Evolutionary conservation across 2,329 filamentous ascomycete species (phyloP), one percentile per base, ranked within the genome.

Genomic region (Penicillium hordei): DNA sequence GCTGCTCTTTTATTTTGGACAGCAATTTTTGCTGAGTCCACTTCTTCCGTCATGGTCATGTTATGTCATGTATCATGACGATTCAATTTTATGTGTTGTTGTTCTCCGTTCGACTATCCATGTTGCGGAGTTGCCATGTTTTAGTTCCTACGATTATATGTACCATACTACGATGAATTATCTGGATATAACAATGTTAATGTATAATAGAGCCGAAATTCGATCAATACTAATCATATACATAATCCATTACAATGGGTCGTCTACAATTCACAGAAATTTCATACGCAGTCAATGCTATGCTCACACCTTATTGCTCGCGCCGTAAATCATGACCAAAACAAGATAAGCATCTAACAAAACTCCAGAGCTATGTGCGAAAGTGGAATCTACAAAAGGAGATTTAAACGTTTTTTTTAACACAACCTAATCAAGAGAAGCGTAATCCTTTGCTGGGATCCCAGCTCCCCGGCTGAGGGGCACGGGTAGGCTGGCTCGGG

Each of bases 391-490:
- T 55, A 55, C 29, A 50, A 50, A 19, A 17, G 4, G 1, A 15
- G 21, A 8, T n/a, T 19, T 10, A 7, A 17, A 40, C 43, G 23
- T 1, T 9, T 2, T 2, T 31, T 56, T 33, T 23, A 23, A 13
- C 44, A 40, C 27, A n/a, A 17, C 5, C 9, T 34, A n/a, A 39
- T 62, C 62, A 76, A 25, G 73, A 74, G 73, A 87, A 87, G 52
- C 81, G 79, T 62, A 88, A 82, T 3, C 84, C 85, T 39, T 79
- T 77, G 43, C 72, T 81, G 1, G 84, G 83, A 63, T 87, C 84
- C 86, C 86, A 89, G 1, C 79, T 82, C 36, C 81, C 79, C 21
- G 72, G 61, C 33, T 60, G 63, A 39, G 59, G 50, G 4, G 55
- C 44, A 23, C 44, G 49, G 27, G 48, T 25, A 55, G 67, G 65